Evolutionary conservation across 2,329 filamentous ascomycete species (phyloP).

Genomic region (Huntiella abstrusa): DNA sequence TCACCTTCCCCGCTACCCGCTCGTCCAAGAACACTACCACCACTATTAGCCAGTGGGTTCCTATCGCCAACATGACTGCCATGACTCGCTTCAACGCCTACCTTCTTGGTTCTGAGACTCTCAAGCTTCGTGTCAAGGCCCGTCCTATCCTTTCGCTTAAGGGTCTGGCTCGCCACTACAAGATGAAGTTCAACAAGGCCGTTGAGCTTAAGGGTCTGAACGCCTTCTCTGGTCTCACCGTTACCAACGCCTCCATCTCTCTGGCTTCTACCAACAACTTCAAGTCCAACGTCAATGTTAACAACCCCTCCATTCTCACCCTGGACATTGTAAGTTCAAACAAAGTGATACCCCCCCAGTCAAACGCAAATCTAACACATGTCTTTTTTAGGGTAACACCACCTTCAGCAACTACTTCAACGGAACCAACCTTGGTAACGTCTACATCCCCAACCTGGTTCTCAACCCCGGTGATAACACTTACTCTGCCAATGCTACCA

Average conservation of each 20-base stretch:
- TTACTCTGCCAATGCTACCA: slow-evolving; percentile 33
- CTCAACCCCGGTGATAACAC: slow-evolving; percentile 40
- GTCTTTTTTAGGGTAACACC: slow-evolving; percentile 34
- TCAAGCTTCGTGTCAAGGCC: slow-evolving; percentile 33
- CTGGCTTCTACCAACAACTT: slow-evolving; percentile 31
- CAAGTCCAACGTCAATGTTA: slow-evolving; percentile 37
- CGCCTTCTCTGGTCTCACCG: slow-evolving; percentile 25
- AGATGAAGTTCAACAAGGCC: slow-evolving; percentile 37
- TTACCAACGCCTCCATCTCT: slow-evolving; percentile 31
- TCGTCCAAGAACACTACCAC: slow-evolving; percentile 29
- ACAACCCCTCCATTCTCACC: slow-evolving; percentile 44
- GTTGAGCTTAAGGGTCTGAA: slow-evolving; percentile 34
- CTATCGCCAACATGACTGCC: slow-evolving; percentile 27
- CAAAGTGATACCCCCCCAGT: not conserved
- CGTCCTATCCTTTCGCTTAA: slow-evolving; percentile 31
- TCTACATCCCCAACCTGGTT: slow-evolving; percentile 37
- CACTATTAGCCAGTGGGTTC: slow-evolving; percentile 30
- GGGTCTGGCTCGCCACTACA: slow-evolving; percentile 29
- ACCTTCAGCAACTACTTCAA: slow-evolving; percentile 40
- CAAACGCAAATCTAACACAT: not conserved
- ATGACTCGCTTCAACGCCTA: slow-evolving; percentile 36
- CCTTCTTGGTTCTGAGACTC: slow-evolving; percentile 30
- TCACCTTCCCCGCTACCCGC: slow-evolving; percentile 33
- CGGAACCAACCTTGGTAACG: slow-evolving; percentile 31
- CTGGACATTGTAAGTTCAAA: slow-evolving; percentile 37